These are phyloP conservation scores for slime mould (Dictyostelium discoideum) DNA, from an alignment of 78 protist species.

Conservation along the genomic window DNA sequence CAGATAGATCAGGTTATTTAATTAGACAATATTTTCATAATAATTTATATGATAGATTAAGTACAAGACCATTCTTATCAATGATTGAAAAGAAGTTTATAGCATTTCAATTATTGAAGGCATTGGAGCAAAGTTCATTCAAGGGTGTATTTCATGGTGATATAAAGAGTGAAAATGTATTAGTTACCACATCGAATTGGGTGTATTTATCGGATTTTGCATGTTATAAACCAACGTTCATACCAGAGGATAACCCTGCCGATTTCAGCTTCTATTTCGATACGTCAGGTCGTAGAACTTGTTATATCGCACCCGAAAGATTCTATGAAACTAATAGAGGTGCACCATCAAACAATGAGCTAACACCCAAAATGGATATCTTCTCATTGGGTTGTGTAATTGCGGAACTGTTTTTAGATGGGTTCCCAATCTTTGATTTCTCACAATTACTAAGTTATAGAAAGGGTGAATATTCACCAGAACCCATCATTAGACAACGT, in stretches of 20 bases:
- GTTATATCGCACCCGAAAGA: slow-evolving; percentile 96
- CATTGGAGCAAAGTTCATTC: slow-evolving; percentile 80
- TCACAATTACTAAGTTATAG: slow-evolving; percentile 79
- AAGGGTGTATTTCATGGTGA: slow-evolving; percentile 83
- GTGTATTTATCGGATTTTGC: slow-evolving; percentile 87
- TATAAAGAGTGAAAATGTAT: slow-evolving; percentile 88
- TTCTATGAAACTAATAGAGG: slow-evolving; percentile 59
- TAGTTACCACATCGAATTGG: slow-evolving; percentile 91
- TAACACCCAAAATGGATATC: slow-evolving; percentile 87
- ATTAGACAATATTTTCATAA: slow-evolving; percentile 86
- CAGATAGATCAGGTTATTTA: slow-evolving; percentile 87
- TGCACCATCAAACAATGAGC: slow-evolving; percentile 26
- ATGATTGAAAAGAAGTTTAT: slow-evolving; percentile 90
- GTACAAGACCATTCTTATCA: slow-evolving; percentile 90
- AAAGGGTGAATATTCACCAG: slow-evolving; percentile 73
- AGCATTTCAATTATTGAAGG: slow-evolving; percentile 90
- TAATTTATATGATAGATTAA: slow-evolving; percentile 83
- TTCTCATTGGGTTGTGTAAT: slow-evolving; percentile 90
- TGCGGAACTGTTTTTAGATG: slow-evolving; percentile 87
- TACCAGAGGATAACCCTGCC: slow-evolving; percentile 93
- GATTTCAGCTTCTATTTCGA: slow-evolving; percentile 95
- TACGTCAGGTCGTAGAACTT: slow-evolving; percentile 87
- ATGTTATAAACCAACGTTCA: slow-evolving; percentile 82
- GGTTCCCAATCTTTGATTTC: slow-evolving; percentile 82
- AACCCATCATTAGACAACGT: slow-evolving; percentile 26